A percentile compares a stretch with the other conserved stretches of the same genome.
These are phyloP conservation scores for Neurospora pannonica DNA, from an alignment of 495 filamentous ascomycete species.

Conservation along the genomic window DNA sequence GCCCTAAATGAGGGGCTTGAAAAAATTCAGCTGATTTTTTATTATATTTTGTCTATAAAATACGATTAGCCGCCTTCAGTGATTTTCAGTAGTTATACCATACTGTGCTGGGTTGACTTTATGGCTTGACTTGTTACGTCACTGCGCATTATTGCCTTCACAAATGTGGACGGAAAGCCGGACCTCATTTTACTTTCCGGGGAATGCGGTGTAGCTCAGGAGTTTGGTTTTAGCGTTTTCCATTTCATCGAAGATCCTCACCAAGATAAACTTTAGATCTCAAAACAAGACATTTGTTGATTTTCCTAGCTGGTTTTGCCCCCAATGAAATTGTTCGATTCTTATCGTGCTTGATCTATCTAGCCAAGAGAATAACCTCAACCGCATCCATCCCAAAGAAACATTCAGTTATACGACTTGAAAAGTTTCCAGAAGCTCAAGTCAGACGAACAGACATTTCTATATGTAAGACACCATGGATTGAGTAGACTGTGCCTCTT, in stretches of 20 bases:
- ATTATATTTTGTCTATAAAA: not conserved
- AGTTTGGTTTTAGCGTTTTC: not conserved
- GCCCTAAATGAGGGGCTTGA: not conserved
- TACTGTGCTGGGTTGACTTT: not conserved
- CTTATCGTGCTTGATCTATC: not conserved
- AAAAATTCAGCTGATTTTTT: not conserved
- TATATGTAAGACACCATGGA: not conserved
- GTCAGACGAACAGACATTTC: not conserved
- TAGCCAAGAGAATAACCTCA: not conserved
- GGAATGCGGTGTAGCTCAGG: not conserved
- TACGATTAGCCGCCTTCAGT: not conserved
- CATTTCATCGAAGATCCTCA: not conserved
- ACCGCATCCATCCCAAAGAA: not conserved
- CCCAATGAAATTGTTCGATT: not conserved
- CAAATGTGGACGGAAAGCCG: not conserved
- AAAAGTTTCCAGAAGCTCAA: not conserved
- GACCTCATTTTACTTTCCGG: not conserved
- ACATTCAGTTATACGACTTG: not conserved
- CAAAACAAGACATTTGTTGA: not conserved
- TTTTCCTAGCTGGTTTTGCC: not conserved
- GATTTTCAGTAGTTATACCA: not conserved
- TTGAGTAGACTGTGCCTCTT: not conserved
- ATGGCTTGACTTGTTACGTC: not conserved
- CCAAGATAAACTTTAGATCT: not conserved
- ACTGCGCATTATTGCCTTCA: not conserved